phyloP scores from a whole-genome alignment of 1,284 basidiomycete species.

The Malassezia japonica region DNA sequence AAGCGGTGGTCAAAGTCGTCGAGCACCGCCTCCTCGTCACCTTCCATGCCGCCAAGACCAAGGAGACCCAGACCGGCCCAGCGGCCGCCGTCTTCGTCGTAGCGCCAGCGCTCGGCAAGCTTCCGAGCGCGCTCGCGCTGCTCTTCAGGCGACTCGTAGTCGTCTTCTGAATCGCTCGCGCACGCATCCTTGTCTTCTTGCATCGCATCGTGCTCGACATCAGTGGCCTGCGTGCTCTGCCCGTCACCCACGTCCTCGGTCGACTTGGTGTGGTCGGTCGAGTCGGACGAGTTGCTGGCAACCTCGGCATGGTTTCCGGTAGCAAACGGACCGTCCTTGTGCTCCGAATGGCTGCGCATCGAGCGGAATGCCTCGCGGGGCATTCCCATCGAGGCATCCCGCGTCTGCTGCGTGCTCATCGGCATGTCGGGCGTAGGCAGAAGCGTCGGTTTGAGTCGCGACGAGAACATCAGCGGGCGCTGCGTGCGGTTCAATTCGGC shows the following conservation, averaged over 20 bases:
- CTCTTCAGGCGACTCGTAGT: conserved; percentile 5
- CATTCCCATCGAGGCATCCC: not conserved
- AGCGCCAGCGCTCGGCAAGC: conserved; percentile 41
- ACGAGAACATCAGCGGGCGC: conserved; percentile 5
- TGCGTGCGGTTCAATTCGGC: conserved; percentile 1
- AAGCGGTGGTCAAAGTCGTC: conserved; percentile 47
- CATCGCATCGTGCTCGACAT: conserved; percentile 21
- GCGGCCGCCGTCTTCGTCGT: conserved; percentile 43
- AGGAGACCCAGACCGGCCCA: conserved; percentile 44
- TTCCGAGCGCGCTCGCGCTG: conserved; percentile 8
- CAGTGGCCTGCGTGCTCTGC: conserved; percentile 34
- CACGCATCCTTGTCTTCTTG: conserved; percentile 2
- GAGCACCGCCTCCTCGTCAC: conserved; percentile 45
- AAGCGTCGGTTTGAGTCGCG: conserved; percentile 6
- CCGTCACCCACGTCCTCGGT: conserved; percentile 24
- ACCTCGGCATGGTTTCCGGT: conserved; percentile 16
- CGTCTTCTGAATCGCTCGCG: not conserved
- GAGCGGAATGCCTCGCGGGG: not conserved
- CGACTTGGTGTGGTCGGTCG: conserved; percentile 27
- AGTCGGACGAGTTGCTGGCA: conserved; percentile 34
- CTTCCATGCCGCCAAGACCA: conserved; percentile 46
- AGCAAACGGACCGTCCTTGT: not conserved
- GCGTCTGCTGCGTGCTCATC: not conserved
- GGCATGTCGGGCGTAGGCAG: conserved; percentile 14
- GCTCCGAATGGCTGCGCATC: not conserved